Evolutionary conservation across 768 basidiomycete genomes (phyloP).

Genomic region (Cystofilobasidium macerans): DNA sequence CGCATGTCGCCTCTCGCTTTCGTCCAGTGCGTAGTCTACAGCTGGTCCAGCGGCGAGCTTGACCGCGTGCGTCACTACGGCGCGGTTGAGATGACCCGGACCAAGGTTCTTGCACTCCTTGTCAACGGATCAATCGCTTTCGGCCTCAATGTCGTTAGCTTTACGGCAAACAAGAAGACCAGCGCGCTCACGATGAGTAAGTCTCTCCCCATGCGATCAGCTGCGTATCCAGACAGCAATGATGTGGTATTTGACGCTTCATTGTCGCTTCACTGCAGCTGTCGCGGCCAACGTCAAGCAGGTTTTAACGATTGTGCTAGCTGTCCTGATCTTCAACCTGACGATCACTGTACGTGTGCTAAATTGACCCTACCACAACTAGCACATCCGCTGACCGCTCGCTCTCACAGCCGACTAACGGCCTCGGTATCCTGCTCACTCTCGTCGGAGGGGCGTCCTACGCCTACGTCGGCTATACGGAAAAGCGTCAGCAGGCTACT

Average conservation of each 20-base stretch:
- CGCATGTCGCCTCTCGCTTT: constrained; percentile 88
- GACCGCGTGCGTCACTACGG: constrained; percentile 48
- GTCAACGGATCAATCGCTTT: constrained; percentile 83
- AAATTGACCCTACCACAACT: background rate
- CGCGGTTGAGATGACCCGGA: constrained; percentile 43
- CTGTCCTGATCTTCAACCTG: constrained; percentile 72
- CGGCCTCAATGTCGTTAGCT: constrained; percentile 82
- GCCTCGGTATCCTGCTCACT: constrained; percentile 70
- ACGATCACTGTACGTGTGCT: constrained; percentile 48
- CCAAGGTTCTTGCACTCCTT: constrained; percentile 48
- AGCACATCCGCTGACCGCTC: background rate
- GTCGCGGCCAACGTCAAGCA: constrained; percentile 76
- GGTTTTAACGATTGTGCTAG: constrained; percentile 74
- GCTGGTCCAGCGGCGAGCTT: constrained; percentile 70
- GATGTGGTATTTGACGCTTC: too few relatives aligned
- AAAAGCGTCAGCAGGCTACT: constrained; percentile 13
- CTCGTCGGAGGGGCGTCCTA: constrained; percentile 77
- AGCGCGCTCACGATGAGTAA: constrained; percentile 87
- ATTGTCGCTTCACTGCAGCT: background rate
- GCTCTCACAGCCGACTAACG: constrained; percentile 48
- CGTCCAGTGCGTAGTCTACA: constrained; percentile 69
- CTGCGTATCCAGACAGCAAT: too few relatives aligned
- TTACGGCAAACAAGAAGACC: constrained; percentile 86
- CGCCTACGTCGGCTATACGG: constrained; percentile 38
- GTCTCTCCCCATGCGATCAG: constrained; percentile 42